A percentile compares a stretch with the other conserved stretches of the same genome.
These are phyloP conservation scores for Didymella pinodella DNA, from an alignment of 2,329 filamentous ascomycete genomes.

Conservation along the genomic window DNA sequence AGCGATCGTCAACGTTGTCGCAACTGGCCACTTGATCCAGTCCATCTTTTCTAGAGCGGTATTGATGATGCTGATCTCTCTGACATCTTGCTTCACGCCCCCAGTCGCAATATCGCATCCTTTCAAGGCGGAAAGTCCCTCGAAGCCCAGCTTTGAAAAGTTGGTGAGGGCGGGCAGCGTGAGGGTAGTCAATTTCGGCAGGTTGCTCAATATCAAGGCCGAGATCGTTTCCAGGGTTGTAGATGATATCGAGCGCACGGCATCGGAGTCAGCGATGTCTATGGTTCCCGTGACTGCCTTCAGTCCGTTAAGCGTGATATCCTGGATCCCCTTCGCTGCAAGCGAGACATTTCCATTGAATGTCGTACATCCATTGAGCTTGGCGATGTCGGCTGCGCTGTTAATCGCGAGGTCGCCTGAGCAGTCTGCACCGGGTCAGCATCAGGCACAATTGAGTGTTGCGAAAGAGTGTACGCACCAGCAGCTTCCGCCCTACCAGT, in stretches of 20 bases:
- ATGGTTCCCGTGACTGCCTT: slow-evolving; percentile 24
- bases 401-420: slow-evolving; percentile 26
- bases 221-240: slow-evolving; percentile 21
- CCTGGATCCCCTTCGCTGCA: slow-evolving; percentile 25
- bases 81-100: slow-evolving; percentile 20
- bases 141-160: slow-evolving; percentile 25
- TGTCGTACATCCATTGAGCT: slow-evolving; percentile 24
- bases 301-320: slow-evolving; percentile 29
- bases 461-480: slow-evolving; percentile 8
- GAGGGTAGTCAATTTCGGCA: slow-evolving; percentile 30
- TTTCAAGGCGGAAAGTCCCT: slow-evolving; percentile 21
- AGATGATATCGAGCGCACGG: slow-evolving; percentile 29
- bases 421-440: slow-evolving; percentile 27
- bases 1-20: slow-evolving; percentile 25
- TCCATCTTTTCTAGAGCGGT: slow-evolving; percentile 30
- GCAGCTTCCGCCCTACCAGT: slow-evolving; percentile 7
- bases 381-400: slow-evolving; percentile 26
- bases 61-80: slow-evolving; percentile 28
- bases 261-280: slow-evolving; percentile 22
- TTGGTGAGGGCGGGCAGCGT: slow-evolving; percentile 27
- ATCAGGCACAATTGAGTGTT: background rate
- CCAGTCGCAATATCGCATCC: slow-evolving; percentile 22
- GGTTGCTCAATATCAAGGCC: slow-evolving; percentile 26
- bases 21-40: slow-evolving; percentile 35
- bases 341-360: slow-evolving; percentile 32